Base-by-base conservation (phyloP, 805 yeast genomes). In the Barnettozyma pratensis region DNA sequence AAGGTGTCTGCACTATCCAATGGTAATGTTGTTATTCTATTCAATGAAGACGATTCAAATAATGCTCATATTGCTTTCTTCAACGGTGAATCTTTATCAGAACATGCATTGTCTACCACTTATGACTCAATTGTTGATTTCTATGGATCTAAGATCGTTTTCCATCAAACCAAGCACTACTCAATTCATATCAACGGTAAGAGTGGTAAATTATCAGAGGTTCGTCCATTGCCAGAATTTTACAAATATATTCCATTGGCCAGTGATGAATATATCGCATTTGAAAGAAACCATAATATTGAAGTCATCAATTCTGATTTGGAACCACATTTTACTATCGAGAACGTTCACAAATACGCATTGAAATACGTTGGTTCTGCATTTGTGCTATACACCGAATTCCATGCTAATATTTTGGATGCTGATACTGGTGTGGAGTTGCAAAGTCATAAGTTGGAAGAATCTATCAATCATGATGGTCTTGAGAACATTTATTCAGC, bases 381-480 rank as follows among this genome's bases (percentile, higher is more conserved):
- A 1, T 58, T 62, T 44, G 47, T 61, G 7, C 34, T 59, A 26
- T 53, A 50, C 38, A 56, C 62, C 2, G 61, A 56, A 39, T 56
- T 47, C 31, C 57, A 52, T 31, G 51, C 53, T 7, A 60, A 50
- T 12, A 44, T 60, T 4, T 48, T 59, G 37, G 64, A 63, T 46
- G 50, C 56, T 7, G 61, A 57, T 27, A 49, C 57, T 12, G 67
- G 65, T 29, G 46, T 45, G 1, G 65, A 59, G 44, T 11, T 61
- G 10, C 40, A 48, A 6, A 56, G 57, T 39, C 44, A 53, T 40
- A 47, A 50, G 37, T 42, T 56, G 5, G 57, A 59, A 25, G 49
- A 42, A 28, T 35, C 45, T 31, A 50, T 47, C 29, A 41, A 40
- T 14, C 47, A 47, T 38, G 45, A 47, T 31, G 8, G 27, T 8